These are phyloP conservation scores for Chrysoporthe puriensis DNA, from an alignment of 2,329 filamentous ascomycete genomes.

Conservation along the genomic window DNA sequence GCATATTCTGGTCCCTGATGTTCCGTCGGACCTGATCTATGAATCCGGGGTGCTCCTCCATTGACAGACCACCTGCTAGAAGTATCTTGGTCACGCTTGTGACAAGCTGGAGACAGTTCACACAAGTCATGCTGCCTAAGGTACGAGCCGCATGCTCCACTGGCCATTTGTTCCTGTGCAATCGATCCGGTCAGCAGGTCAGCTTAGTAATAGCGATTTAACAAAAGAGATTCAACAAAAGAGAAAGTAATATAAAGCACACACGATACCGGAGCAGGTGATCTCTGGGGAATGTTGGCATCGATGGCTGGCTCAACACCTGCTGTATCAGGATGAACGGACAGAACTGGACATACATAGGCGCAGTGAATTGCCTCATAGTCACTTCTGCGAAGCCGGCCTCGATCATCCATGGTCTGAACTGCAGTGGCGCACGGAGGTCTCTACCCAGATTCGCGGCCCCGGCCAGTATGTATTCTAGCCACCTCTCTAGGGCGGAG, in stretches of 20 bases:
- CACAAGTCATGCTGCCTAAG: conserved; percentile 2
- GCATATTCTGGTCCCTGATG: conserved; percentile 1
- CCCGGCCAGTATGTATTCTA: conserved; percentile 6
- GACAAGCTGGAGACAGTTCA: conserved; percentile 9
- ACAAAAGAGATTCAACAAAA: too few relatives aligned
- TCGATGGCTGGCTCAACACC: not conserved
- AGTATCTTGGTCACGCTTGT: conserved; percentile 10
- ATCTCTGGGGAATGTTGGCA: not conserved
- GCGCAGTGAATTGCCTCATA: conserved; percentile 6
- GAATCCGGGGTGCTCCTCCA: not conserved
- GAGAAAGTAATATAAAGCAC: not conserved
- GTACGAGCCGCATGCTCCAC: not conserved
- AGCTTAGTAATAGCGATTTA: not conserved
- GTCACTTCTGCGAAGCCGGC: conserved; percentile 9
- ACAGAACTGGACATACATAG: not conserved
- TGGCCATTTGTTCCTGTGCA: conserved; percentile 4
- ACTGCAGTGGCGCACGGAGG: conserved; percentile 4
- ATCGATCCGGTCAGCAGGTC: not conserved
- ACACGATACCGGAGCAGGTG: not conserved
- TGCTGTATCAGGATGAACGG: not conserved
- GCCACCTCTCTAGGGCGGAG: conserved; percentile 11
- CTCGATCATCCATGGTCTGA: conserved; percentile 11
- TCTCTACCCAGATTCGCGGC: conserved; percentile 8
- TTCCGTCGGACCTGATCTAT: not conserved
- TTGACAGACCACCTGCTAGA: not conserved